Base-by-base conservation (phyloP, 495 filamentous ascomycete genomes). In the Daldinia loculata region DNA sequence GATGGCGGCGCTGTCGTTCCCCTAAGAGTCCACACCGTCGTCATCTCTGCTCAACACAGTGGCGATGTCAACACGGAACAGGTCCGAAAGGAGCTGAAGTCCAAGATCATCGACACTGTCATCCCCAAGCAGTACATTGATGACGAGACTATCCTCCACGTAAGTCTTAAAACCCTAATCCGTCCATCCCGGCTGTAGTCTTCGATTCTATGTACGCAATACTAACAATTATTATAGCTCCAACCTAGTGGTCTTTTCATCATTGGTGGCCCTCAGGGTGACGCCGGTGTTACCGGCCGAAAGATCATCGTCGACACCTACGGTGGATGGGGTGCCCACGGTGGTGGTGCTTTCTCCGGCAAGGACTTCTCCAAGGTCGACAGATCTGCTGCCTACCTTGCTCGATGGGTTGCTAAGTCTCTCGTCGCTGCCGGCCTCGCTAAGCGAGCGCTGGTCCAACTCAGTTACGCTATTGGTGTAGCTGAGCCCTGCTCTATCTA, bases 351-450 rank as follows among this genome's bases (percentile, higher is more conserved):
- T 82, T 99, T 99, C 91, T 98, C 95, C 78, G 95, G 95, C 79
- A 99, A 99, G 90, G 95, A 99, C 82, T 99, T 97, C 92, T 97
- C 93, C 85, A 99, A 99, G 88, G 95, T 99, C 83, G 95, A 99
- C 81, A 92, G 95, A 74, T 98, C 95, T 32, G 95, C 95, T 73
- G 95, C 95, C 77, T 99, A 99, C 85, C 89, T 97, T 72, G 94
- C 90, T 76, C 93, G 95, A 75, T 99, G 95, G 95, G 92, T 99
- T 81, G 95, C 95, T 80, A 99, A 99, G 89, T 99, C 95, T 45
- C 87, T 99, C 70, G 93, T 99, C 66, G 84, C 89, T 75, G 91
- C 95, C 76, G 89, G 90, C 74, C 91, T 99, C 65, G 91, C 91
- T 72, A 93, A 94, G 76, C 94, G 95, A 81, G 92, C 89, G 56